phyloP scores from a whole-genome alignment of 768 basidiomycete species.

The Kwoniella sp. region DNA sequence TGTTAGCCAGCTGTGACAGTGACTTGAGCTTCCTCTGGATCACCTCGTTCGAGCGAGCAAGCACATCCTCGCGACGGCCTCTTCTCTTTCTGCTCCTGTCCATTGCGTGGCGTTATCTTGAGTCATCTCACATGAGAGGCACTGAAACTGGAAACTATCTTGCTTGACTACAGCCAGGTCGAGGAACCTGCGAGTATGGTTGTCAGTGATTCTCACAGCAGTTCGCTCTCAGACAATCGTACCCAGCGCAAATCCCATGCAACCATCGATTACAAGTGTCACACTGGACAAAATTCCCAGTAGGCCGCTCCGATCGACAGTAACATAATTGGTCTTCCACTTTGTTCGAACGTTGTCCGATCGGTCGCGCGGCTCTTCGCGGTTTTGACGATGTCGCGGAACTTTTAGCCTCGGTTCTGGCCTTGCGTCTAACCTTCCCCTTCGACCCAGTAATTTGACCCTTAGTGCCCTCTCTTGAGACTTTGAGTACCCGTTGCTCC shows the following conservation, averaged over 20 bases:
- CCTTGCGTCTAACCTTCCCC: too few species aligned
- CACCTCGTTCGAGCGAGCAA: neutral
- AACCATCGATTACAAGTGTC: constrained; percentile 12
- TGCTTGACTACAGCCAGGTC: neutral
- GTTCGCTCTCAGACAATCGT: neutral
- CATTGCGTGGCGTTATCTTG: neutral
- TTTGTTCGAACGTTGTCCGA: too few species aligned
- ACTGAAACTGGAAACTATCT: neutral
- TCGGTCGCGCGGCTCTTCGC: too few species aligned
- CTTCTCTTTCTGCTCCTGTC: neutral
- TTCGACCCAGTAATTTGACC: too few species aligned
- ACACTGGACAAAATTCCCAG: constrained; percentile 7
- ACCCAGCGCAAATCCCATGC: constrained; percentile 20
- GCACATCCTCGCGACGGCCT: neutral
- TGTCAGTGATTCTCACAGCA: neutral
- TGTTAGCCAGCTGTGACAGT: neutral
- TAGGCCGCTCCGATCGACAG: constrained; percentile 1
- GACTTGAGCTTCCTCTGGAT: neutral
- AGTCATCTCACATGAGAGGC: constrained; percentile 7
- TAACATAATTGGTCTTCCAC: too few species aligned
- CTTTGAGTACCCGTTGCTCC: too few species aligned
- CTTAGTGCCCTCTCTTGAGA: too few species aligned
- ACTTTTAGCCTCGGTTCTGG: too few species aligned
- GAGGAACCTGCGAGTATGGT: neutral
- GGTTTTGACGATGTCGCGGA: too few species aligned